Conservation (phyloP, 306 rosid species). For the Malus sieversii region DNA sequence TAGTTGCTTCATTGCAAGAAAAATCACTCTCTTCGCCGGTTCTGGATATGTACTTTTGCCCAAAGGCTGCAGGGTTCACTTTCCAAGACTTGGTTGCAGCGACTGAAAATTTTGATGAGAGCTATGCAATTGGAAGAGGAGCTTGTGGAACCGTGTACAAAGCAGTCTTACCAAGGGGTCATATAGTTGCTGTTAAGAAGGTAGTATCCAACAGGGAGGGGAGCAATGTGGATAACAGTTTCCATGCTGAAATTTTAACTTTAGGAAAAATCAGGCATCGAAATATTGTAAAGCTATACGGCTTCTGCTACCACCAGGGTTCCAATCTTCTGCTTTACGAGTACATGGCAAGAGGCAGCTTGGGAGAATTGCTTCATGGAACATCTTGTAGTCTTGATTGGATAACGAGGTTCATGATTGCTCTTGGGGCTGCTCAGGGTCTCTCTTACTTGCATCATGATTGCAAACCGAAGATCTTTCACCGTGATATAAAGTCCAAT, state of each 20-base stretch:
- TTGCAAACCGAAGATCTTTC: constrained; percentile 75
- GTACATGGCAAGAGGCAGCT: constrained; percentile 82
- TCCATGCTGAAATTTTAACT: constrained; percentile 68
- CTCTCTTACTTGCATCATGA: constrained; percentile 87
- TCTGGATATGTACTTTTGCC: constrained; percentile 62
- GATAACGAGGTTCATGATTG: constrained; percentile 68
- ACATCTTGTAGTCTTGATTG: constrained; percentile 48
- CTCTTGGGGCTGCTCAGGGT: constrained; percentile 85
- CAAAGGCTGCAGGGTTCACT: constrained; percentile 54
- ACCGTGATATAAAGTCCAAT: constrained; percentile 82
- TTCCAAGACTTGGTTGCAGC: constrained; percentile 68
- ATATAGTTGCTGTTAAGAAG: constrained; percentile 71
- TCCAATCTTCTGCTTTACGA: constrained; percentile 73
- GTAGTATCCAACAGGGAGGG: constrained; percentile 68
- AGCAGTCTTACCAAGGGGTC: constrained; percentile 51
- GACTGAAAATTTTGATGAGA: constrained; percentile 55
- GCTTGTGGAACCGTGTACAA: constrained; percentile 82
- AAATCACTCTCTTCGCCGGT: constrained; percentile 33
- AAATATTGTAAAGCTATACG: constrained; percentile 68
- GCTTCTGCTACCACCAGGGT: constrained; percentile 67
- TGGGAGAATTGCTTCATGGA: constrained; percentile 73
- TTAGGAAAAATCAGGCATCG: constrained; percentile 70
- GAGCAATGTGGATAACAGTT: constrained; percentile 57
- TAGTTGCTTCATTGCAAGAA: constrained; percentile 29
- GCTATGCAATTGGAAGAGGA: constrained; percentile 67